These are phyloP conservation scores for Termitomyces sp. DNA, from an alignment of 1,284 basidiomycete genomes.

Conservation along the genomic window DNA sequence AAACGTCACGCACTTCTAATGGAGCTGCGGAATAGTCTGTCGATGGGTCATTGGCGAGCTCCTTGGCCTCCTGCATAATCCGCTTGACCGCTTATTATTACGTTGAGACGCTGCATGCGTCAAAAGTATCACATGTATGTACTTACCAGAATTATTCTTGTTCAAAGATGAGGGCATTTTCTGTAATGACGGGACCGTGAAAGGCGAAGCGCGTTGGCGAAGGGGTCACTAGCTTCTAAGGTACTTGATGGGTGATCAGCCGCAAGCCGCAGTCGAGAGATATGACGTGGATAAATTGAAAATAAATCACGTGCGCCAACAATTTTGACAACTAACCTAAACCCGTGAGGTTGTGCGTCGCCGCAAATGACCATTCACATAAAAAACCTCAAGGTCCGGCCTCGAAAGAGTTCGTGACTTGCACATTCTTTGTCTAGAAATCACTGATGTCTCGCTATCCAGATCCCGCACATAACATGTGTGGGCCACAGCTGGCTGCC, in stretches of 20 bases:
- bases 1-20: conserved; percentile 62
- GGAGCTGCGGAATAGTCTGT: conserved; percentile 85
- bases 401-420: conserved; percentile 57
- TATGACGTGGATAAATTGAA: conserved; percentile 12
- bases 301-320: conserved; percentile 15
- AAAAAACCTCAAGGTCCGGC: conserved; percentile 75
- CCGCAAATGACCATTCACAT: conserved; percentile 56
- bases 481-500: conserved; percentile 70
- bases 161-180: conserved; percentile 48
- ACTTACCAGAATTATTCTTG: conserved; percentile 80
- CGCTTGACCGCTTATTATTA: conserved; percentile 74
- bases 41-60: conserved; percentile 77
- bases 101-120: background rate
- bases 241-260: background rate
- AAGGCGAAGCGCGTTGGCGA: background rate
- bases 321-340: conserved; percentile 3
- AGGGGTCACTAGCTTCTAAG: background rate
- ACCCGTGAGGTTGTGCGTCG: background rate
- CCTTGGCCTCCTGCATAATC: conserved; percentile 93
- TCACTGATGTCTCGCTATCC: conserved; percentile 5
- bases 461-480: conserved; percentile 57
- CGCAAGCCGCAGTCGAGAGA: background rate
- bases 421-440: background rate
- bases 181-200: background rate
- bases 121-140: background rate